These are phyloP conservation scores for Hortiboletus campestris DNA, from an alignment of 768 basidiomycete species.

Conservation along the genomic window DNA sequence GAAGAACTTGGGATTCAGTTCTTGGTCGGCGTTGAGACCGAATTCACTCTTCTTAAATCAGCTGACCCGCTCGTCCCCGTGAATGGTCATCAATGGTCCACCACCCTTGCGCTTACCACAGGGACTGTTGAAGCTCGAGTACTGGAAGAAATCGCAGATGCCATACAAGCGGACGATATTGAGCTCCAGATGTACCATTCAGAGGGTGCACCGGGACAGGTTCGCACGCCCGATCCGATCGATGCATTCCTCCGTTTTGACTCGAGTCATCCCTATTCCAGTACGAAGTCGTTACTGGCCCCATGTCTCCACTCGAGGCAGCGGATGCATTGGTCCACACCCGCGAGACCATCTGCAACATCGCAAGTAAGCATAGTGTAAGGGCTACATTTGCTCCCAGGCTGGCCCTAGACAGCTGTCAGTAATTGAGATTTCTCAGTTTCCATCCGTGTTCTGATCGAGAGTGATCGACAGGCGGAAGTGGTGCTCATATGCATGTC, in stretches of 20 bases:
- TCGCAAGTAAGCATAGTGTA: slow-evolving; percentile 61
- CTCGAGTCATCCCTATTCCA: slow-evolving; percentile 15
- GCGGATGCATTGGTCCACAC: slow-evolving; percentile 67
- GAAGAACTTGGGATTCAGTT: slow-evolving; percentile 42
- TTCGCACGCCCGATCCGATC: slow-evolving; percentile 16
- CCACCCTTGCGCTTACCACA: slow-evolving; percentile 35
- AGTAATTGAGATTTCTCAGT: neutral
- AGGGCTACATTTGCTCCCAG: slow-evolving; percentile 67
- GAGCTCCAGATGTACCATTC: slow-evolving; percentile 68
- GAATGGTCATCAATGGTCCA: slow-evolving; percentile 48
- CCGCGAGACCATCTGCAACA: slow-evolving; percentile 63
- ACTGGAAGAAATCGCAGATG: slow-evolving; percentile 58
- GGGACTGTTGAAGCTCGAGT: slow-evolving; percentile 47
- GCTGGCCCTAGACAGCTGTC: slow-evolving; percentile 41
- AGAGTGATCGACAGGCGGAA: slow-evolving; percentile 40
- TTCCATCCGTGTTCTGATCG: neutral
- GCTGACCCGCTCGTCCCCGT: slow-evolving; percentile 45
- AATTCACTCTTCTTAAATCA: slow-evolving; percentile 63
- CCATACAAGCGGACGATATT: slow-evolving; percentile 47
- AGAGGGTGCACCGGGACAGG: slow-evolving; percentile 72
- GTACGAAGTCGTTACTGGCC: slow-evolving; percentile 71
- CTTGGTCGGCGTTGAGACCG: slow-evolving; percentile 66
- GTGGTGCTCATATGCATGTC: slow-evolving; percentile 60
- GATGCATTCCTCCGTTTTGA: neutral
- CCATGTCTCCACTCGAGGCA: slow-evolving; percentile 61